Base-by-base conservation (phyloP, 164 flowering plant genomes). In the Piper longum region DNA sequence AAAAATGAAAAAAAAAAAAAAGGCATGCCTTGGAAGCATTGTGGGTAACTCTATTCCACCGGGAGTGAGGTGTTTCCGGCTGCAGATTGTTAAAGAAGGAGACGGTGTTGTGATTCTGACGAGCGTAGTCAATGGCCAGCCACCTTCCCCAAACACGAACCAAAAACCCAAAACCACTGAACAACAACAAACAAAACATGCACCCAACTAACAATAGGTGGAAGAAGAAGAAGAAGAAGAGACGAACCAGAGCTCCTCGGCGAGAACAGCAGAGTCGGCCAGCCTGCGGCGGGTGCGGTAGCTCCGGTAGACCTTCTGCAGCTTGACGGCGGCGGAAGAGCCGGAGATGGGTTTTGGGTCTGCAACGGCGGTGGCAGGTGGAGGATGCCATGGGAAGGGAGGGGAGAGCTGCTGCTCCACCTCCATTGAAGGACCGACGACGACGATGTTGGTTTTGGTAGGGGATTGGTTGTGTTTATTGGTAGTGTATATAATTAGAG, bases 1-100 rank as follows among this genome's bases (percentile, higher is more conserved):
- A 54, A 4, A 16, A 4, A 40, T n/a, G n/a, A 16, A 0, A 1
- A 13, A 13, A 41, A 6, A 36, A 14, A 42, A 39, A 41, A 1
- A 41, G 6, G 65, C 42, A n/a, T 66, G 74, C 98, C 91, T 82
- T 91, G 18, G 96, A 84, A 76, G 98, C 98, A 71, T 83, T 88
- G 62, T 74, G 66, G 64, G 70, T 48, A 65, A 84, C 68, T 11
- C 98, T 82, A 65, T 51, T 76, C 98, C 91, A 91, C 43, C 88
- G 75, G 0, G 87, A 83, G 2, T 75, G 78, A 6, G 82, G 76
- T 0, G 80, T 69, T 61, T 91, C 96, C 2, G 87, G 85, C 66
- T 83, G 83, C 40, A 39, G 41, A 71, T 64, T 75, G 75, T 80
- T 62, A 76, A 86, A 91, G 75, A 88, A 91, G 1, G 91, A 85